Evolutionary conservation across 2,329 filamentous ascomycete genomes (phyloP), one percentile per base, ranked within the genome.

Genomic region (Colletotrichum sp.): DNA sequence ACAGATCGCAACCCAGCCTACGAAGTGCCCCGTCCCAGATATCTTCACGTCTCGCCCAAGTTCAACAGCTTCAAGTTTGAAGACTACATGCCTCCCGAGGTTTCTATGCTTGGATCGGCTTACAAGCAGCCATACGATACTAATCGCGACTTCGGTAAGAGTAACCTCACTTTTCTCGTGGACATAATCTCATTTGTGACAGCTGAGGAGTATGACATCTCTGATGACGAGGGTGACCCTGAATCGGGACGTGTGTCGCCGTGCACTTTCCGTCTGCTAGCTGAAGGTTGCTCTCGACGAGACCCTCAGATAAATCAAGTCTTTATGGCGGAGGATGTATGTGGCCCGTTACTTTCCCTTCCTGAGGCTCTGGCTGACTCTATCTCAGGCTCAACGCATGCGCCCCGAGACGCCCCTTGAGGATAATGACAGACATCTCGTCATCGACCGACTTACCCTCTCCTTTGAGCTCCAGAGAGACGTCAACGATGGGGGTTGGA

Each of bases 221-320:
- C 83, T 0, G 86, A 88, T 67, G 81, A 84, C 24, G 87, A 90
- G 72, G 86, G 85, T 3, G 83, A 83, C 26, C 81, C 82, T 0
- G 77, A 81, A 6, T 79, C 81, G 6, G 83, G 82, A 2, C 83
- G 83, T 2, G 85, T 89, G 32, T 85, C 84, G 0, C 85, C 87
- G 2, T 84, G 82, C 74, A 87, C 84, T 0, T 89, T 89, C 72
- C 80, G 83, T 14, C 78, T 81, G 3, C 84, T 83, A 81, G 79
- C 85, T 36, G 78, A 85, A 72, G 86, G 84, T 67, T 81, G 81
- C 48, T 75, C 81, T 76, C 79, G 82, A 70, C 82, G 80, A 80
- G 80, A 84, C 18, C 76, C 68, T n/a, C 76, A 77, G 39, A 74
- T 66, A 48, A 70, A 64, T 6, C 61, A 70, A 66, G 30, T 74